Evolutionary conservation across 495 filamentous ascomycete species (phyloP).

Genomic region (Penicillium paradoxum): DNA sequence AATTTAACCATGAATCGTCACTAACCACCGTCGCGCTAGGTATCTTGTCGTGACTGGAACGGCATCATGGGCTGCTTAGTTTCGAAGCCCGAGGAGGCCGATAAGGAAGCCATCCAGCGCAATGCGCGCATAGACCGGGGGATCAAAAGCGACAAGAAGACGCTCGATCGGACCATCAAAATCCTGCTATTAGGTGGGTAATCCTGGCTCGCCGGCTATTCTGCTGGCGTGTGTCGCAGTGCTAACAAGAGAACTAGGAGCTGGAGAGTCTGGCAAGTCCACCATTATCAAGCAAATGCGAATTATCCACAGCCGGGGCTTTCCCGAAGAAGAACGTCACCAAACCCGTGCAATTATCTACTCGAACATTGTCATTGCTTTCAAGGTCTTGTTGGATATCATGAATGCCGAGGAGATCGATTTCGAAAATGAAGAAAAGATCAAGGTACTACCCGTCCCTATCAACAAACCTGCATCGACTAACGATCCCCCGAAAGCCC

Average conservation of each 20-base stretch:
- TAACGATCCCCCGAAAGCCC: constrained; percentile 21
- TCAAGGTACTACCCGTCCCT: constrained; percentile 51
- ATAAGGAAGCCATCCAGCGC: constrained; percentile 39
- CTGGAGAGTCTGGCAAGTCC: constrained; percentile 96
- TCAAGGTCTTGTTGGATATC: constrained; percentile 85
- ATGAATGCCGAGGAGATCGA: constrained; percentile 82
- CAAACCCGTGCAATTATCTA: constrained; percentile 95
- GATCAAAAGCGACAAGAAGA: constrained; percentile 78
- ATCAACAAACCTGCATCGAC: neutral
- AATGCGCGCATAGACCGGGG: constrained; percentile 67
- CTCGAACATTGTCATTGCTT: constrained; percentile 82
- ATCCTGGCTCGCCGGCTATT: constrained; percentile 17
- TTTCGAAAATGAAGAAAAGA: constrained; percentile 64
- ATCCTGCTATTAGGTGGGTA: constrained; percentile 69
- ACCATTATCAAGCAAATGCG: constrained; percentile 99
- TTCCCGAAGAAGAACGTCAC: constrained; percentile 83
- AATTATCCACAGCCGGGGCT: constrained; percentile 91
- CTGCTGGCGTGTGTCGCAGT: neutral
- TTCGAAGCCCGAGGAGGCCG: constrained; percentile 38
- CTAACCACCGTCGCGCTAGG: constrained; percentile 11
- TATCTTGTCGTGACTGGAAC: neutral
- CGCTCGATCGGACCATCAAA: constrained; percentile 74
- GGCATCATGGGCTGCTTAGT: constrained; percentile 42
- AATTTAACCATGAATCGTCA: neutral
- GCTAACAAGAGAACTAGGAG: constrained; percentile 52